Conservation (phyloP, 2,329 filamentous ascomycete species). For the Colletotrichum noveboracense region DNA sequence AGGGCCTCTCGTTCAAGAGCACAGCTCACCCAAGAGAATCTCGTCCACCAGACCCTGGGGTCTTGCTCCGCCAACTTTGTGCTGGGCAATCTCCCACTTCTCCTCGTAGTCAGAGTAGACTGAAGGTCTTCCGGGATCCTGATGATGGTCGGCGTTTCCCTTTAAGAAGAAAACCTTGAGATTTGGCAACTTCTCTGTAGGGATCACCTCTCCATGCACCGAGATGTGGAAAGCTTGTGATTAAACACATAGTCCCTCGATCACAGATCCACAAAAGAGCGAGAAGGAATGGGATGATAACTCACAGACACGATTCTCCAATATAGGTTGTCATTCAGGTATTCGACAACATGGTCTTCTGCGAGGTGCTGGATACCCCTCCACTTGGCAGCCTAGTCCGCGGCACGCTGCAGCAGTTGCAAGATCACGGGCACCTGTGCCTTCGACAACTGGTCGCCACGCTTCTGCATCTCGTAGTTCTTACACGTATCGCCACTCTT, state of each 20-base stretch:
- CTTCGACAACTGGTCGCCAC: not conserved
- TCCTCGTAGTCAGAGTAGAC: not conserved
- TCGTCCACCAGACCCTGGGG: not conserved
- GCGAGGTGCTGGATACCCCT: not conserved
- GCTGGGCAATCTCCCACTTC: not conserved
- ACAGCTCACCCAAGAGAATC: rapidly evolving
- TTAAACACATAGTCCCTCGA: rapidly evolving
- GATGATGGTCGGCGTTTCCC: not conserved
- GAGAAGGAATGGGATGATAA: not conserved
- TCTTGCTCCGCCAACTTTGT: not conserved
- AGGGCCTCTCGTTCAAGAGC: no score
- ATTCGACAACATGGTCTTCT: not conserved
- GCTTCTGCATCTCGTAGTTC: not conserved
- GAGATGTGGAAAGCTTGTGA: rapidly evolving
- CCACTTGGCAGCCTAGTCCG: not conserved
- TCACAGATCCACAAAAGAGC: not conserved
- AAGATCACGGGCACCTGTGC: not conserved
- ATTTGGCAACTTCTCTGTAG: rapidly evolving
- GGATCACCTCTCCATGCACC: not conserved
- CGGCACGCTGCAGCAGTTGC: not conserved
- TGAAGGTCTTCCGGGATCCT: not conserved
- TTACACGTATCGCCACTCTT: not conserved
- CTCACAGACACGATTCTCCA: not conserved
- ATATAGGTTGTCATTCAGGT: not conserved
- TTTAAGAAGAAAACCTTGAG: not conserved